Evolutionary conservation across 2,329 filamentous ascomycete genomes (phyloP), one percentile per base, ranked within the genome.

Genomic region (Beauveria sp.): DNA sequence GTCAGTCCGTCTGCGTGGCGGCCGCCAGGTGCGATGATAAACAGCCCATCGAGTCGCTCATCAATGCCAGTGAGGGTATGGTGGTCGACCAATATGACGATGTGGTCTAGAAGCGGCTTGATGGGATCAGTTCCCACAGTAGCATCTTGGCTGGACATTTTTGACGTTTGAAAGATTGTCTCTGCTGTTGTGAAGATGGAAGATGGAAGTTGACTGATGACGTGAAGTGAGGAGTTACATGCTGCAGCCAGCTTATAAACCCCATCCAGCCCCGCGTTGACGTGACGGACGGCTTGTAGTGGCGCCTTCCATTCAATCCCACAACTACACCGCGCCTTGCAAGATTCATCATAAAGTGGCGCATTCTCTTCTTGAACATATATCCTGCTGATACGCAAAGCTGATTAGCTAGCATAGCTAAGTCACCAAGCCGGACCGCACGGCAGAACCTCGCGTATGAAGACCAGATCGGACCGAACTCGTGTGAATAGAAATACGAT

Each of bases 41-140:
- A 87, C 54, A 79, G 74, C 6, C 79, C 69, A 2, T 76, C 76
- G 42, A 89, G 72, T 73, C 76, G 82, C 1, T 71, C 18, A 5
- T 84, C 84, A 3, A 83, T 75, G 20, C 74, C 67, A 3, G 71
- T 65, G 5, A 86, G 73, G 24, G 78, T 76, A 3, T 72, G 64
- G 64, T 82, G 76, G 0, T 86, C 82, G 3, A 89, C 73, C 2
- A 89, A 79, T 60, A 89, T 76, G 64, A 89, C 82, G 61, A 89
- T 79, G 68, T 89, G 87, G 71, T 89, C 87, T 16, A 89, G 70
- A 8, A 73, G 59, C 26, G 51, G 51, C 22, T 56, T 46, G 20
- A 52, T 51, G 18, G 43, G 24, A n/a, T n/a, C n/a, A 10, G 1
- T 18, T 9, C 5, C 10, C 10, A 24, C 10, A 2, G 24, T 1